Conservation (phyloP, 2,329 filamentous ascomycete genomes). For the Elsinoe necatrix region DNA sequence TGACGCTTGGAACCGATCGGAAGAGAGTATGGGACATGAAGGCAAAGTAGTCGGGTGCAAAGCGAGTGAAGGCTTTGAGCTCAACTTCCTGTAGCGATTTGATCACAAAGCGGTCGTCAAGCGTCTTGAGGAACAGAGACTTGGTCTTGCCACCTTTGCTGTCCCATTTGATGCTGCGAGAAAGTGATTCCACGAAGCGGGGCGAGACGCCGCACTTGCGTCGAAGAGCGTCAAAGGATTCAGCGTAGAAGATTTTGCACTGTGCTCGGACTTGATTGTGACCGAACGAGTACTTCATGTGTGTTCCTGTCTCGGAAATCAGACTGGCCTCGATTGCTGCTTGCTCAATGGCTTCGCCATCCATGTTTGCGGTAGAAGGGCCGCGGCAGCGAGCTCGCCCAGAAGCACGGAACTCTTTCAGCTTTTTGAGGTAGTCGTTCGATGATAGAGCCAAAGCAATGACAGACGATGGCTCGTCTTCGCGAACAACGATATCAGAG, state of each 20-base stretch:
- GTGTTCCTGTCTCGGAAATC: constrained; percentile 75
- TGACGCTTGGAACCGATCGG: constrained; percentile 84
- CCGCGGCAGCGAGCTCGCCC: constrained; percentile 17
- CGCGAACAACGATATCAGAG: constrained; percentile 91
- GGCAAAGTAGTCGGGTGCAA: constrained; percentile 92
- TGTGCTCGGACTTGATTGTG: constrained; percentile 91
- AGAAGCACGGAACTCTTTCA: constrained; percentile 52
- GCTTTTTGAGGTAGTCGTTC: constrained; percentile 74
- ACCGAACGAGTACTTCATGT: constrained; percentile 91
- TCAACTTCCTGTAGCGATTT: constrained; percentile 88
- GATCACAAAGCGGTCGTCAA: constrained; percentile 87
- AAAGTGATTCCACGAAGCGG: constrained; percentile 89
- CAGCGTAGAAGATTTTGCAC: constrained; percentile 97
- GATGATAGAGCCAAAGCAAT: constrained; percentile 89
- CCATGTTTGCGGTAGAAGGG: constrained; percentile 22
- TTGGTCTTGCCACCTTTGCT: constrained; percentile 97
- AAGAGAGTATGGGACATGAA: constrained; percentile 97
- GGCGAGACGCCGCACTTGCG: constrained; percentile 89
- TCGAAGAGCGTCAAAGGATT: constrained; percentile 91
- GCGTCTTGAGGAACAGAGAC: constrained; percentile 90
- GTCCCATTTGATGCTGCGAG: constrained; percentile 94
- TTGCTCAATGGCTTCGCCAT: constrained; percentile 41
- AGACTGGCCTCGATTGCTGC: constrained; percentile 77
- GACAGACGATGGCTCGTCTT: constrained; percentile 93
- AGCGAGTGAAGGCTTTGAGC: constrained; percentile 86